These are phyloP conservation scores for Lachnellula arida DNA, from an alignment of 2,329 filamentous ascomycete genomes.

Conservation along the genomic window DNA sequence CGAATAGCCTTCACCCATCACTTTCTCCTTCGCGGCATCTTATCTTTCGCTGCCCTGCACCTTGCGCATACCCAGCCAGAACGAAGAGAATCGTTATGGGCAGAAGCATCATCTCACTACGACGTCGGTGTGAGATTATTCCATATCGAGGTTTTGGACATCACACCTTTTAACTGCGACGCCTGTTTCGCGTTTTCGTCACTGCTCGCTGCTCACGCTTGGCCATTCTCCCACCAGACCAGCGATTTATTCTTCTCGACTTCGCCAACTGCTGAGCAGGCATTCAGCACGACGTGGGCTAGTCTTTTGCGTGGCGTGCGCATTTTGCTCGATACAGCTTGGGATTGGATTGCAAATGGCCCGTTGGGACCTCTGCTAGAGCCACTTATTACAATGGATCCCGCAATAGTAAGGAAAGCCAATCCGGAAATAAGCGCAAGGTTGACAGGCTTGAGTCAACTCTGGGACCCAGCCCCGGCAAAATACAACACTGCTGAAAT, in stretches of 20 bases:
- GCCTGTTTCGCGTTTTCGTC: conserved; percentile 15
- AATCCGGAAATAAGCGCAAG: neutral
- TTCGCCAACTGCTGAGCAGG: neutral
- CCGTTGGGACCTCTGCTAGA: conserved; percentile 2
- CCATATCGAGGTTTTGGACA: conserved; percentile 1
- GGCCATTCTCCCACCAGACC: conserved; percentile 9
- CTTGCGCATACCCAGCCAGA: conserved; percentile 9
- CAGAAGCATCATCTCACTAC: conserved; percentile 12
- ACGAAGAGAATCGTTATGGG: neutral
- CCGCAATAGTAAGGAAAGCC: neutral
- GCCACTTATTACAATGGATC: neutral
- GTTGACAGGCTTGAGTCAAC: neutral
- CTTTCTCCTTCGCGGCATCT: conserved; percentile 18
- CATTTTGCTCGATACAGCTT: neutral
- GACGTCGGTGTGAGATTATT: conserved; percentile 8
- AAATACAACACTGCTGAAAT: neutral
- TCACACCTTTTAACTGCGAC: conserved; percentile 13
- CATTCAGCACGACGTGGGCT: conserved; percentile 6
- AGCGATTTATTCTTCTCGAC: conserved; percentile 14
- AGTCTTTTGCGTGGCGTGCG: conserved; percentile 8
- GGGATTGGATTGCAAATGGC: conserved; percentile 3
- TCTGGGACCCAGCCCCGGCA: neutral
- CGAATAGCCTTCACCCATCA: conserved; percentile 13
- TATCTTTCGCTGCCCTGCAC: conserved; percentile 19
- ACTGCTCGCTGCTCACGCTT: conserved; percentile 11